Evolutionary conservation across 768 basidiomycete genomes (phyloP).

Genomic region (Rhizopogon sp.): DNA sequence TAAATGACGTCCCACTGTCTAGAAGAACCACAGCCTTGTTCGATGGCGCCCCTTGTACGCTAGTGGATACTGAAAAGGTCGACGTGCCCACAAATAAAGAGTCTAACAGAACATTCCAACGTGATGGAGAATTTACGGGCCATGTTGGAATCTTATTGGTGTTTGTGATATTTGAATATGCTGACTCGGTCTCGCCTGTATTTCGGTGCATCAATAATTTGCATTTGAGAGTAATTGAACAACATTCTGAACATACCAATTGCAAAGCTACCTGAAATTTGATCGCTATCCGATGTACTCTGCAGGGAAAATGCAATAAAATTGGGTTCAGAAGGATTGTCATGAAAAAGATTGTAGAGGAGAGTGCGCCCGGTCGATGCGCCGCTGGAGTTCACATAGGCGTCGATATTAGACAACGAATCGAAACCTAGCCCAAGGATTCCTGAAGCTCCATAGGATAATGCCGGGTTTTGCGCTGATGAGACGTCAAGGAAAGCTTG

Average conservation of each 20-base stretch:
- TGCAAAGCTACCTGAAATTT: conserved; percentile 63
- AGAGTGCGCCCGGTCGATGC: conserved; percentile 61
- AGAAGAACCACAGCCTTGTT: conserved; percentile 72
- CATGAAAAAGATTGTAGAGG: conserved; percentile 70
- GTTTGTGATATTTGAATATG: conserved; percentile 55
- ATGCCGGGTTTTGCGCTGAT: conserved; percentile 63
- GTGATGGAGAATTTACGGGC: conserved; percentile 54
- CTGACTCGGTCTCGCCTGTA: conserved; percentile 63
- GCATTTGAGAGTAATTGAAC: not conserved
- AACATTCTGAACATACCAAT: conserved; percentile 44
- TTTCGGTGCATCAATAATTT: not conserved
- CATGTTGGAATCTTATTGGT: conserved; percentile 65
- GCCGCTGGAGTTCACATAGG: conserved; percentile 50
- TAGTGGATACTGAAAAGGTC: conserved; percentile 47
- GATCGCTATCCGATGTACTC: conserved; percentile 48
- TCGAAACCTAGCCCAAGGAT: conserved; percentile 78
- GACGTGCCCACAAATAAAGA: conserved; percentile 57
- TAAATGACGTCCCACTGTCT: conserved; percentile 80
- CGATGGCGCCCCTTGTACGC: conserved; percentile 51
- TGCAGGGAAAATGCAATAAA: conserved; percentile 77
- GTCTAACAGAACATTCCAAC: conserved; percentile 79
- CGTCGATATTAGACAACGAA: conserved; percentile 69
- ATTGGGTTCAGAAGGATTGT: conserved; percentile 68
- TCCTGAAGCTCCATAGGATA: conserved; percentile 66
- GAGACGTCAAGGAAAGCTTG: conserved; percentile 72